Base-by-base conservation (phyloP, 108 stramenopile genomes). In the Pseudonitzschia pungens region DNA sequence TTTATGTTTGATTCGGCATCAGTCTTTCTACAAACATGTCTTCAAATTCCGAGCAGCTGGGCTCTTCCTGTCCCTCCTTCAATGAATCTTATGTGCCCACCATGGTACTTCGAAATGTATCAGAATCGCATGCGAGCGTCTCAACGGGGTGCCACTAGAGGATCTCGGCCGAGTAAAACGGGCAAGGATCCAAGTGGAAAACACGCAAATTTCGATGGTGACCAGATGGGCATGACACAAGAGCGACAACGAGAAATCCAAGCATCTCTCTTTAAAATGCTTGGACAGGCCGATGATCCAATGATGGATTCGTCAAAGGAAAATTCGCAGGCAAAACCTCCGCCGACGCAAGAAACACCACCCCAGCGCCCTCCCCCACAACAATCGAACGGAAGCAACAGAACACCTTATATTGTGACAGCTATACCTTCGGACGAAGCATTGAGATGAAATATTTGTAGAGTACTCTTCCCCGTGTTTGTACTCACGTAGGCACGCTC, bases 1-100 rank as follows among this genome's bases (percentile, higher is more conserved):
- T 98, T 96, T 76, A 91, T 98, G 89, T 97, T 94, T 78, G 96
- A 98, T 84, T 92, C 90, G 22, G 95, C 91, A 31, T 84, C 86
- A 26, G 97, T 98, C n/a, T 98, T 98, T 74, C 69, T 98, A 27
- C 92, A 92, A 76, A 89, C 89, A 15, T 95, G 91, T 60, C 71
- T 95, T 57, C 92, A 93, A 74, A 86, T 97, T 29, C 91, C 92
- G 0, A 77, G 81, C 22, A 71, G 72, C 41, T 94, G 93, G 93
- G 87, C 89, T 69, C 76, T 91, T n/a, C 73, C 77, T 22, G 82
- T 89, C 20, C 89, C 89, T 63, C 89, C 89, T 1, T 80, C 83
- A 4, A 94, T 94, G 90, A 94, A 94, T 78, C 65, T 94, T 20
- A 87, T 88, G 83, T 79, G 86, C 32, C 90, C 93, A 26, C 93